Evolutionary conservation across 2,329 filamentous ascomycete species (phyloP).

Genomic region (Fonsecaea pedrosoi): DNA sequence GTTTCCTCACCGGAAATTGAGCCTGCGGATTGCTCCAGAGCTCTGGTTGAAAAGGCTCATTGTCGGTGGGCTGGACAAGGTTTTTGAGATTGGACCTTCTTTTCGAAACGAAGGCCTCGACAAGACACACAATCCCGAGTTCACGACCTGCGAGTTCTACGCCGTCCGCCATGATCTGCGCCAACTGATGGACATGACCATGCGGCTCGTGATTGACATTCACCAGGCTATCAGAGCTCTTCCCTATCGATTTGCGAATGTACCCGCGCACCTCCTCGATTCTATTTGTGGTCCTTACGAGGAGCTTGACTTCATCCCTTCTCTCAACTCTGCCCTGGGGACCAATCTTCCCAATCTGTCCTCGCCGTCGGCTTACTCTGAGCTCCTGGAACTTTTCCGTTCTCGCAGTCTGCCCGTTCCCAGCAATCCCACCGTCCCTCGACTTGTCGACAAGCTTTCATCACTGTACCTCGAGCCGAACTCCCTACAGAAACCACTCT

Average conservation of each 20-base stretch:
- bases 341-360: slow-evolving; percentile 69
- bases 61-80: slow-evolving; percentile 82
- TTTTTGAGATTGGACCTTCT: slow-evolving; percentile 91
- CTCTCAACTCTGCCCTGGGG: slow-evolving; percentile 72
- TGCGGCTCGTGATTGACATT: slow-evolving; percentile 26
- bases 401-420: slow-evolving; percentile 59
- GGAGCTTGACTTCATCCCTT: slow-evolving; percentile 82
- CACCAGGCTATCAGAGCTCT: slow-evolving; percentile 8
- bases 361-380: slow-evolving; percentile 60
- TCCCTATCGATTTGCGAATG: background rate
- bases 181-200: slow-evolving; percentile 47
- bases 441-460: slow-evolving; percentile 82
- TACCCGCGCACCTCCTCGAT: slow-evolving; percentile 43
- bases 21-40: slow-evolving; percentile 89
- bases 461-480: slow-evolving; percentile 77
- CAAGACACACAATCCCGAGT: slow-evolving; percentile 93
- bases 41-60: slow-evolving; percentile 93
- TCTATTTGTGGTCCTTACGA: slow-evolving; percentile 60
- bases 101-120: slow-evolving; percentile 94
- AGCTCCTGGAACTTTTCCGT: slow-evolving; percentile 64
- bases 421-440: slow-evolving; percentile 63
- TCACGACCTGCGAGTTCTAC: slow-evolving; percentile 98
- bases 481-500: slow-evolving; percentile 72
- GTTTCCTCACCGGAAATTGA: slow-evolving; percentile 72
- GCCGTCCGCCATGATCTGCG: slow-evolving; percentile 70